Base-by-base conservation (phyloP, 2,329 filamentous ascomycete species). In the Trichophyton mentagrophytes region DNA sequence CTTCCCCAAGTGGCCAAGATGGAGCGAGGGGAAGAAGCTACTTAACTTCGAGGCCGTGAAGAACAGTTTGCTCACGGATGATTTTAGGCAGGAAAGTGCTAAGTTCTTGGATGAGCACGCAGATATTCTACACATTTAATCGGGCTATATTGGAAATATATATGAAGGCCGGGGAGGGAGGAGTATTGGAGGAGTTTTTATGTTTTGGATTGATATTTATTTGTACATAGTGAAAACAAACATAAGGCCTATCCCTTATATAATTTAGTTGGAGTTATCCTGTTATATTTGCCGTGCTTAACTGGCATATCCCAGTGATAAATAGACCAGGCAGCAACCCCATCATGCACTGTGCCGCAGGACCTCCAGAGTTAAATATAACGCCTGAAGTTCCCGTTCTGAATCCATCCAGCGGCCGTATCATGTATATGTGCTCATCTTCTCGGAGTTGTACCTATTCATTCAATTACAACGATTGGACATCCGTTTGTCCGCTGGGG, bases 1-100 rank as follows among this genome's bases (percentile, higher is more conserved):
- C 65, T 74, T 65, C 66, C 74, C 67, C 67, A 69, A 77, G 0
- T 84, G 82, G 82, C 82, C 82, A 40, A 70, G 79, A 65, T 86
- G 82, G 80, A 75, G 71, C 13, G 67, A 73, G 2, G 70, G 69
- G 1, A 59, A 59, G 33, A 42, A 20, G 30, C 17, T 55, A 15
- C 8, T 55, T 5, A 55, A 55, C 27, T 55, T 55, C 33, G 13
- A 36, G 13, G 27, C 27, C 8, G 1, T 55, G 11, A 27, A 15
- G 7, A 55, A 55, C 17, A 55, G 13, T 55, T 20, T 22, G n/a
- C 51, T 55, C 5, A n/a, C 30, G 2, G 51, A 55, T 36, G 51
- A 55, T 3, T 55, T 55, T 55, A 55, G 51, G 30, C 15, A 5
- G 3, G 11, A 25, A 2, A 55, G 51, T 55, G 51, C 51, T 33